A percentile compares a stretch with the other conserved stretches of the same genome.
Evolutionary conservation across 2,329 filamentous ascomycete genomes (phyloP).

Genomic region (Fusarium euwallaceae): DNA sequence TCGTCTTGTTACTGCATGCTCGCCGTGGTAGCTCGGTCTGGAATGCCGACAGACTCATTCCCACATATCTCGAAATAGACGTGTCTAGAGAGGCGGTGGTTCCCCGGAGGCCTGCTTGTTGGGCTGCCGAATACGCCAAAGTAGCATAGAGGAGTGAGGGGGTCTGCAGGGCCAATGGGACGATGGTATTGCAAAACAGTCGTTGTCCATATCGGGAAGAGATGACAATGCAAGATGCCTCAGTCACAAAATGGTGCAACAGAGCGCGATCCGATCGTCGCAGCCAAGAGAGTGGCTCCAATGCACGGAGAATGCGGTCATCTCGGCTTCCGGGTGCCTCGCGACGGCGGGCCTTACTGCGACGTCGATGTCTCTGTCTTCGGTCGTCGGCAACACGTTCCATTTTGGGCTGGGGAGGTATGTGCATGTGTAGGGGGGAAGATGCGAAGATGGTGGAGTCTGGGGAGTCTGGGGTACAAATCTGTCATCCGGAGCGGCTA

Average conservation of each 20-base stretch:
- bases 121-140: not conserved
- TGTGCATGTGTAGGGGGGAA: not conserved
- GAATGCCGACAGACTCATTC: not conserved
- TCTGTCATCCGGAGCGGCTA: not conserved
- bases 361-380: not conserved
- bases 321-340: not conserved
- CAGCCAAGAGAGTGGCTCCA: not conserved
- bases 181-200: slow-evolving; percentile 1
- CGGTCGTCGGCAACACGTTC: slow-evolving; percentile 8
- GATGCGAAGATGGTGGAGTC: not conserved
- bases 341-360: not conserved
- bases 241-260: not conserved
- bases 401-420: not conserved
- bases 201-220: not conserved
- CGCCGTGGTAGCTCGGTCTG: not conserved
- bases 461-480: slow-evolving; percentile 1
- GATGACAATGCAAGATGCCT: slow-evolving; percentile 1
- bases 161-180: slow-evolving; percentile 1
- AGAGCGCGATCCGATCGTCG: slow-evolving; percentile 1
- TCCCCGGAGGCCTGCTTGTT: not conserved
- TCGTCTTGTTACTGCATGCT: not conserved
- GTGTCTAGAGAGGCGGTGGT: not conserved
- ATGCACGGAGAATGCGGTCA: not conserved
- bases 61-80: slow-evolving; percentile 2
- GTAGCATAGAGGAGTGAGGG: not conserved